These are phyloP conservation scores for Cadophora luteo-olivacea DNA, from an alignment of 2,329 filamentous ascomycete genomes.

Conservation along the genomic window DNA sequence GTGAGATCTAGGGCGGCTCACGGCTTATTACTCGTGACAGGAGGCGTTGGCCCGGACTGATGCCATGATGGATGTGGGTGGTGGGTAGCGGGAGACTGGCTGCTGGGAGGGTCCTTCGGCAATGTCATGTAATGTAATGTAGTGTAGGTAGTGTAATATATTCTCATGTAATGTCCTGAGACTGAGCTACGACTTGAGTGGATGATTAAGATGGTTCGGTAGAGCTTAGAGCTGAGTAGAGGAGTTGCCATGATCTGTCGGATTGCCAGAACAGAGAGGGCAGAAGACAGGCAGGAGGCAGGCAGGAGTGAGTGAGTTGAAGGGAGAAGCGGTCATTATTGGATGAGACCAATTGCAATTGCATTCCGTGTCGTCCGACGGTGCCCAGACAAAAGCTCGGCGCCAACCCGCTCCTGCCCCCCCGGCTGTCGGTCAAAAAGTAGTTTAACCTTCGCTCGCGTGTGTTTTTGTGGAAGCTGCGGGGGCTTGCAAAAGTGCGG, in stretches of 20 bases:
- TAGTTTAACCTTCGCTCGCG: slow-evolving; percentile 7
- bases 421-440: slow-evolving; percentile 8
- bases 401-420: slow-evolving; percentile 1
- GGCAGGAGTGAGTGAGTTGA: not conserved
- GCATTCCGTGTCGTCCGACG: slow-evolving; percentile 14
- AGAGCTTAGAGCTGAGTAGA: not conserved
- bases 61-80: not conserved
- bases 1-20: slow-evolving; percentile 12
- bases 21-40: slow-evolving; percentile 15
- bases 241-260: not conserved
- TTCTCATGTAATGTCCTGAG: not conserved
- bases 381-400: slow-evolving; percentile 3
- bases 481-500: slow-evolving; percentile 7
- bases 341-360: slow-evolving; percentile 9
- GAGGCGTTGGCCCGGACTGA: slow-evolving; percentile 13
- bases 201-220: not conserved
- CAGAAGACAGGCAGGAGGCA: not conserved
- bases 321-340: not conserved
- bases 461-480: slow-evolving; percentile 6
- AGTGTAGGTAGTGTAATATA: not conserved
- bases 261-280: not conserved
- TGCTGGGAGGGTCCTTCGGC: not conserved
- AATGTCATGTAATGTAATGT: not conserved
- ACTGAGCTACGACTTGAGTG: not conserved
- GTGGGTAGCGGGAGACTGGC: not conserved